Evolutionary conservation across 2,329 filamentous ascomycete species (phyloP), one percentile per base, ranked within the genome.

Genomic region (Phaeosphaeria sp.): DNA sequence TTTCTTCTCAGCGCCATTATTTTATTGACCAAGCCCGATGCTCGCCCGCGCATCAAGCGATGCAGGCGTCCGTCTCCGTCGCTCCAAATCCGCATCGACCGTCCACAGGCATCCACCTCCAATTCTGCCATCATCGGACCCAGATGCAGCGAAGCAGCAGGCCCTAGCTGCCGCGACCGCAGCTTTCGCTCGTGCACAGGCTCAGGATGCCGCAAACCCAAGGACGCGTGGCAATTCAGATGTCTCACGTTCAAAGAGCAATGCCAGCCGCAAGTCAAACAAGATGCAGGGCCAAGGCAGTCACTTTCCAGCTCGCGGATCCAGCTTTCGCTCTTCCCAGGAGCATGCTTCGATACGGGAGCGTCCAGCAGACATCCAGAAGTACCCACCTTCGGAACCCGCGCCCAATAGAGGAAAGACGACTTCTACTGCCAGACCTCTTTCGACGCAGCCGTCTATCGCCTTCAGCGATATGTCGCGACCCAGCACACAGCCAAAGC

Each of bases 151-250:
- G 25, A 71, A 73, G 50, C 67, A 75, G 36, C 75, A 79, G 59
- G 77, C 77, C 24, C 24, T 76, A 27, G 73, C 70, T n/a, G 77
- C 77, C 50, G 77, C 77, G 18, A 71, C 73, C 1, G 63, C 71
- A 39, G 77, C 77, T 22, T 78, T 70, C 45, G 65, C 64, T 53
- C 65, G 74, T 50, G 74, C 74, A 8, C 73, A 74, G 40, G 66
- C 57, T 9, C 63, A 68, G 6, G 66, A 63, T n/a, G 53, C 55
- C 20, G 51, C 55, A 13, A 63, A 65, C 22, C 53, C 58, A 39
- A 45, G 49, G n/a, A 54, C 58, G 13, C 65, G 60, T 42, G 53
- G 59, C 25, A 66, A 59, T 53, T 60, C 62, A 40, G 68, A 71
- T 13, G 49, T 74, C 7, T 51, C 60, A 39, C 61, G 74, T 27